Percentiles rank a stretch among this genome's conserved stretches.
Evolutionary conservation across 306 rosid genomes (phyloP).

Genomic region (Mimosa bimucronata): DNA sequence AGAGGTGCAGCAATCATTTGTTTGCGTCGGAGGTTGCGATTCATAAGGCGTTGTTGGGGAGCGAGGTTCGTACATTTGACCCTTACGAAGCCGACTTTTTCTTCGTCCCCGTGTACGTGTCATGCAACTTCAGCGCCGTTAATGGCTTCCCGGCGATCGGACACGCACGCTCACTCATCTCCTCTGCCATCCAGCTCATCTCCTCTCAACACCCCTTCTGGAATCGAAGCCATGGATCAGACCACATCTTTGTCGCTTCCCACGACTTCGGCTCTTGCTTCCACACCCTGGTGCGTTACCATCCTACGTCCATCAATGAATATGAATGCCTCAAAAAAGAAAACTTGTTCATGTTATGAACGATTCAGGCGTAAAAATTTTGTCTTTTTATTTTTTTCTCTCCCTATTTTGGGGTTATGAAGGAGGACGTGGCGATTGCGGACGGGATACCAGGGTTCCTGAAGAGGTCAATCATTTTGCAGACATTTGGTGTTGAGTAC

Average conservation of each 20-base stretch:
- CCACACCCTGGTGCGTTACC: conserved; percentile 62
- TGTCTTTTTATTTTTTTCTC: background rate
- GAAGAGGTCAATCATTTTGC: conserved; percentile 66
- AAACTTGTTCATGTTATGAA: background rate
- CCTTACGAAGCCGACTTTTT: conserved; percentile 79
- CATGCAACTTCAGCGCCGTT: conserved; percentile 88
- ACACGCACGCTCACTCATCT: conserved; percentile 66
- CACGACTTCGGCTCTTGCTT: conserved; percentile 81
- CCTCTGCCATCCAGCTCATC: conserved; percentile 61
- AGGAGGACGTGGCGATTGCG: conserved; percentile 69
- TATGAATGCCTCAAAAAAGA: background rate
- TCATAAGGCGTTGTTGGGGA: conserved; percentile 67
- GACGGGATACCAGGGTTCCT: conserved; percentile 62
- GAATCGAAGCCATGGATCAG: conserved; percentile 66
- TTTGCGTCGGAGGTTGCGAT: conserved; percentile 89
- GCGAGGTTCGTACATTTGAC: conserved; percentile 62
- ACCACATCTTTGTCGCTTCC: conserved; percentile 81
- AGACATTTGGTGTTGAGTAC: conserved; percentile 67
- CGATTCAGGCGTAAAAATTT: background rate
- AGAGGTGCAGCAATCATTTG: conserved; percentile 67
- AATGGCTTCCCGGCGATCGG: conserved; percentile 82
- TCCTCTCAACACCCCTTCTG: conserved; percentile 54
- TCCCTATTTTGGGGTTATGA: background rate
- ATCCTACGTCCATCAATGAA: no score
- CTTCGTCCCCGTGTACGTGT: conserved; percentile 90